Conservation (phyloP, 805 yeast genomes). For the Ogataea glucozyma region DNA sequence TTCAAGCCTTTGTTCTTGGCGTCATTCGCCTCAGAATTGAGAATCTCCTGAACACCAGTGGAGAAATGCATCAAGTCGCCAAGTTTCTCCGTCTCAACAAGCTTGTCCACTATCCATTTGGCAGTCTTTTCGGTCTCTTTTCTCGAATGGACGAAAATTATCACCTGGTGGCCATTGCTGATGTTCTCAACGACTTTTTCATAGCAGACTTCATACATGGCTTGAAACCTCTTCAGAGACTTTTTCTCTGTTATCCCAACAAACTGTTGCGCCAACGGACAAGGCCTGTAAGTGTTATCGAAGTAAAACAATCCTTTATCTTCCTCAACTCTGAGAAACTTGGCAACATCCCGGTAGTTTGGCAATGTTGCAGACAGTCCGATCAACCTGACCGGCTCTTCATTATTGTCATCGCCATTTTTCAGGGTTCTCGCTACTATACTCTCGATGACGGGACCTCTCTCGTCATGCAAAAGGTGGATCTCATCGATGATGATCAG, state of each 20-base stretch:
- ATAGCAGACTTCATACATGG: constrained; percentile 89
- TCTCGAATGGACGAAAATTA: constrained; percentile 90
- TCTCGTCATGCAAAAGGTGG: constrained; percentile 86
- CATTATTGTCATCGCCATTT: constrained; percentile 44
- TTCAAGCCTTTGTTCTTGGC: constrained; percentile 55
- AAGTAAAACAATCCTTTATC: constrained; percentile 71
- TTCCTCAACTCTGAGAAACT: constrained; percentile 67
- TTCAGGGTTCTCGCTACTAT: constrained; percentile 76
- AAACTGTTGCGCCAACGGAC: constrained; percentile 87
- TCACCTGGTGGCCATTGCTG: constrained; percentile 70
- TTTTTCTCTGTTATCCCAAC: constrained; percentile 84
- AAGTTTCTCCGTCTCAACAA: constrained; percentile 55
- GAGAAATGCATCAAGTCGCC: constrained; percentile 46
- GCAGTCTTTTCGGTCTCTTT: constrained; percentile 90
- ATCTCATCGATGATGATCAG: constrained; percentile 87
- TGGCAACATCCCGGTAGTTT: constrained; percentile 83
- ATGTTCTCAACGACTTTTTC: constrained; percentile 71
- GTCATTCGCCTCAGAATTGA: constrained; percentile 60
- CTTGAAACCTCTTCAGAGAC: constrained; percentile 72
- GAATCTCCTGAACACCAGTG: constrained; percentile 60
- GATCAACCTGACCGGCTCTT: constrained; percentile 58
- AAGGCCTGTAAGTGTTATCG: constrained; percentile 83
- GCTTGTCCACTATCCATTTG: constrained; percentile 61
- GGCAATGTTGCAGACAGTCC: constrained; percentile 95
- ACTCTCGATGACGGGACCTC: constrained; percentile 93